Evolutionary conservation across 257 asterid species (phyloP).

Genomic region (Eucommia ulmoides): DNA sequence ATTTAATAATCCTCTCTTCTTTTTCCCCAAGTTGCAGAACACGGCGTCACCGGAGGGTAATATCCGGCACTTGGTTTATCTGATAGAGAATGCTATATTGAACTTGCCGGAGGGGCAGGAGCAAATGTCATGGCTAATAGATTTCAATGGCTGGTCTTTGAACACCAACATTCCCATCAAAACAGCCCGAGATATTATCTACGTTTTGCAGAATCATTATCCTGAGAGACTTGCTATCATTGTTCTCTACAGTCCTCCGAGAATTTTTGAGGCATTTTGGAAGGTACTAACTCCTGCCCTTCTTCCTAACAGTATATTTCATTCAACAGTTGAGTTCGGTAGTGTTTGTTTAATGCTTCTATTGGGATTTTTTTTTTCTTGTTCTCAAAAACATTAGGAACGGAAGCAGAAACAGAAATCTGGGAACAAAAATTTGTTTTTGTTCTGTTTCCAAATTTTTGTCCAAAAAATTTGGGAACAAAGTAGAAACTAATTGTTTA

Average conservation of each 20-base stretch:
- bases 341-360: too few species aligned
- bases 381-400: too few species aligned
- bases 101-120: slow-evolving; percentile 70
- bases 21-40: slow-evolving; percentile 40
- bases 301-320: too few species aligned
- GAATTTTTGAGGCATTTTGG: slow-evolving; percentile 67
- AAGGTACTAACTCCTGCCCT: slow-evolving; percentile 23
- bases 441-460: too few species aligned
- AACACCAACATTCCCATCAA: slow-evolving; percentile 48
- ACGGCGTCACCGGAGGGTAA: slow-evolving; percentile 48
- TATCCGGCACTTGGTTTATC: slow-evolving; percentile 59
- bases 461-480: too few species aligned
- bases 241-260: slow-evolving; percentile 73
- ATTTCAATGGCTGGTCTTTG: slow-evolving; percentile 78
- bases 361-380: too few species aligned
- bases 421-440: too few species aligned
- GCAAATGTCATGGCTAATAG: slow-evolving; percentile 88
- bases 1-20: too few species aligned
- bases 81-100: slow-evolving; percentile 66
- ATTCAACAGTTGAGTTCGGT: too few species aligned
- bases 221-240: slow-evolving; percentile 65
- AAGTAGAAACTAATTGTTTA: too few species aligned
- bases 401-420: too few species aligned
- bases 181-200: slow-evolving; percentile 51
- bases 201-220: slow-evolving; percentile 70